Evolutionary conservation across 257 asterid species (phyloP).

Genomic region (Parsonsia alboflavescens): DNA sequence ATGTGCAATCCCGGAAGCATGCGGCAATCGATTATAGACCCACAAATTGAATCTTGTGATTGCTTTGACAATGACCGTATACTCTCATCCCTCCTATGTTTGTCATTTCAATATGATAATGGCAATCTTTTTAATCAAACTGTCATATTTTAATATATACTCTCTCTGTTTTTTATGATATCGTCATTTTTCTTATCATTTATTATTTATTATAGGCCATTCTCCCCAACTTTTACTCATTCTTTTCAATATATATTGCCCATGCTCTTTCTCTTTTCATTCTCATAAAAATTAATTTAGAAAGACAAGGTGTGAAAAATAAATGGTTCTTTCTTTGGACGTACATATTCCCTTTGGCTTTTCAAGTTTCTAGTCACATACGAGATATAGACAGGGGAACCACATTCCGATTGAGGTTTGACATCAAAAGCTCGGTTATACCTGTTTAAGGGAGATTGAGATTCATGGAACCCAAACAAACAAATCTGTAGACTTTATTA

Average conservation of each 20-base stretch:
- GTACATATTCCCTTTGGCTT: neutral
- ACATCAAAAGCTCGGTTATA: neutral
- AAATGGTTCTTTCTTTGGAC: neutral
- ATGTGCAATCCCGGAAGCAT: slow-evolving; percentile 1
- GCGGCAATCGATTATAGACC: neutral
- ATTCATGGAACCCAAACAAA: slow-evolving; percentile 9
- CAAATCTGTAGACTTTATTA: neutral
- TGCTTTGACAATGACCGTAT: neutral
- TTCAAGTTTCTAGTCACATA: neutral
- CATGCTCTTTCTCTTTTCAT: no score
- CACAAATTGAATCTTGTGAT: neutral
- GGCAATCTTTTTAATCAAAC: no score
- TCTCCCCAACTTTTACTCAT: no score
- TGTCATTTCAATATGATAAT: no score
- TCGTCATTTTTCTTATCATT: no score
- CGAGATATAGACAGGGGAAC: neutral
- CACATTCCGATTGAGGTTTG: neutral
- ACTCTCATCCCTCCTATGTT: no score
- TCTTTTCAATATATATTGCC: no score
- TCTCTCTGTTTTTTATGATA: no score
- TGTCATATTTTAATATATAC: no score
- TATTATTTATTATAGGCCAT: no score
- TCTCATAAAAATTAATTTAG: neutral
- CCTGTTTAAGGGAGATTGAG: neutral
- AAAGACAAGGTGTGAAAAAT: neutral